Percentiles rank a stretch among this genome's conserved stretches.
Conservation (phyloP, 306 rosid species). For the Cicer bijugum region DNA sequence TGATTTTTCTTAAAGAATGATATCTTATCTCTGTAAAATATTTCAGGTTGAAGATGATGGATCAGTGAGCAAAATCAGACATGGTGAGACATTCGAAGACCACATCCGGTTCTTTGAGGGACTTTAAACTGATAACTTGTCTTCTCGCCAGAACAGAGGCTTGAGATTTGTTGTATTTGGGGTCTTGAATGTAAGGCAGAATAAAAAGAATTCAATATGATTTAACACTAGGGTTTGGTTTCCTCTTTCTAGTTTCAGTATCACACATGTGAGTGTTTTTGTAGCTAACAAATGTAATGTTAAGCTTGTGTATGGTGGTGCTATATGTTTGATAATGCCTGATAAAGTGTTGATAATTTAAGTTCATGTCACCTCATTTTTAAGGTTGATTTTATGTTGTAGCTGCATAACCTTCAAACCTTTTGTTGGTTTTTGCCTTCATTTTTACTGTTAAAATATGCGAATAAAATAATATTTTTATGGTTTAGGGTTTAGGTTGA, state of each 20-base stretch:
- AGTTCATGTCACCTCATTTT: not conserved
- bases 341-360: slow-evolving; percentile 1
- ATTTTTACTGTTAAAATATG: not conserved
- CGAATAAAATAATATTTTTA: no score
- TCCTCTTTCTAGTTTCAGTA: slow-evolving; percentile 18
- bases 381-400: not conserved
- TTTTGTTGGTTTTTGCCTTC: not conserved
- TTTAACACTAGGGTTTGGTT: not conserved
- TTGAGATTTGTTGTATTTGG: slow-evolving; percentile 21
- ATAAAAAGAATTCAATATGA: slow-evolving; percentile 12
- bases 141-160: not conserved
- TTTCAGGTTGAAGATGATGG: slow-evolving; percentile 81
- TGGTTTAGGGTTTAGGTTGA: no score
- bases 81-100: slow-evolving; percentile 82
- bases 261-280: not conserved
- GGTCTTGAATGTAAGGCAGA: slow-evolving; percentile 22
- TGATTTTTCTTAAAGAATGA: not conserved
- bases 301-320: slow-evolving; percentile 6
- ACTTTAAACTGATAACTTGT: slow-evolving; percentile 53
- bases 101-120: slow-evolving; percentile 78
- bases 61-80: slow-evolving; percentile 85
- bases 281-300: not conserved
- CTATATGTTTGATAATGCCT: not conserved
- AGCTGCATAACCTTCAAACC: not conserved
- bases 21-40: slow-evolving; percentile 1